A percentile compares a stretch with the other conserved stretches of the same genome.
phyloP scores from a whole-genome alignment of 306 rosid species.

The Cercis canadensis region DNA sequence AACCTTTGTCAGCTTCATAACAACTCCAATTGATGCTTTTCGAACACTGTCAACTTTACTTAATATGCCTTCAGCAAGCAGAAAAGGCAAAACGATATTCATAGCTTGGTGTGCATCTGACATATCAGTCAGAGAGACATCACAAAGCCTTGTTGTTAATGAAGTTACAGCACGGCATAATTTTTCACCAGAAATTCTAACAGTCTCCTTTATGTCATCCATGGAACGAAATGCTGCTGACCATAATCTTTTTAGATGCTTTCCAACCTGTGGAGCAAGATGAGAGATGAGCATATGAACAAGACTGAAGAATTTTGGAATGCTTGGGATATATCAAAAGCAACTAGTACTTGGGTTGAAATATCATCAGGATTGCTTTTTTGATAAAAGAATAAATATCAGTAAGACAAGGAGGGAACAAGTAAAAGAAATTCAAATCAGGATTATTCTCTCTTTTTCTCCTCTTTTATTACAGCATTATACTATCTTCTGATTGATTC shows the following conservation, averaged over 20 bases:
- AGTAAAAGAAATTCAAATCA: too few relatives aligned
- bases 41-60: constrained; percentile 92
- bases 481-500: too few relatives aligned
- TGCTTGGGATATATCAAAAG: too few relatives aligned
- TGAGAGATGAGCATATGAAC: too few relatives aligned
- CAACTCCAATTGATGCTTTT: constrained; percentile 86
- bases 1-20: constrained; percentile 98
- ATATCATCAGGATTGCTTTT: too few relatives aligned
- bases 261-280: constrained; percentile 62
- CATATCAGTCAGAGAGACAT: constrained; percentile 75
- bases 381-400: too few relatives aligned
- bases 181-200: constrained; percentile 88
- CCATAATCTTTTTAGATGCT: constrained; percentile 84
- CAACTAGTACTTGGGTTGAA: too few relatives aligned
- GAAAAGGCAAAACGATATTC: constrained; percentile 85
- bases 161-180: constrained; percentile 76
- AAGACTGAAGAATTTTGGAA: too few relatives aligned
- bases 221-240: constrained; percentile 86
- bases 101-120: constrained; percentile 84
- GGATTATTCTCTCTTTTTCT: too few relatives aligned
- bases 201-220: constrained; percentile 98
- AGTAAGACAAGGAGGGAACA: too few relatives aligned
- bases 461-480: too few relatives aligned
- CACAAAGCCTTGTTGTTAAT: constrained; percentile 88
- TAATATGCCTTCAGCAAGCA: constrained; percentile 89